A percentile compares a stretch with the other conserved stretches of the same genome.
Evolutionary conservation across 495 filamentous ascomycete species (phyloP).

Genomic region (Talaromyces thailandensis): DNA sequence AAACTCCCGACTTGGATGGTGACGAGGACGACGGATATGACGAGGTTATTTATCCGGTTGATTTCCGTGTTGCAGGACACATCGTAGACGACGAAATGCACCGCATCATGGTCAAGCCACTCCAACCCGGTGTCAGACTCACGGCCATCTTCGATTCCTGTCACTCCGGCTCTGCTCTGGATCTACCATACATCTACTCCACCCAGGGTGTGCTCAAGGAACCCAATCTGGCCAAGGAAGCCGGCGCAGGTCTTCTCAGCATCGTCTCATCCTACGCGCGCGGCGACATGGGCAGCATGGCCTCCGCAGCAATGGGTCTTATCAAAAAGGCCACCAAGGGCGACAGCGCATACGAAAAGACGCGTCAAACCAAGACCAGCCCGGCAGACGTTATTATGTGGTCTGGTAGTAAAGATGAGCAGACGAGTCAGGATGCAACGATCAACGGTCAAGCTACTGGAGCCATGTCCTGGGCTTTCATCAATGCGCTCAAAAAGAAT

Average conservation of each 20-base stretch:
- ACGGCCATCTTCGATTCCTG: slow-evolving; percentile 99
- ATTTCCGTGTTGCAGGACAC: slow-evolving; percentile 83
- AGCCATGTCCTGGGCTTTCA: slow-evolving; percentile 96
- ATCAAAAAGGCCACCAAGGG: slow-evolving; percentile 87
- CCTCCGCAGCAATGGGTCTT: slow-evolving; percentile 71
- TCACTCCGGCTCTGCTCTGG: slow-evolving; percentile 92
- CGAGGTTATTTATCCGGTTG: slow-evolving; percentile 96
- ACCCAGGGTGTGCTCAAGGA: slow-evolving; percentile 94
- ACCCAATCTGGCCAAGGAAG: slow-evolving; percentile 95
- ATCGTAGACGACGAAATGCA: slow-evolving; percentile 99
- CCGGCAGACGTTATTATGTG: slow-evolving; percentile 97
- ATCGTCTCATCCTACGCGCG: slow-evolving; percentile 80
- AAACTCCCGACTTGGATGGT: slow-evolving; percentile 88
- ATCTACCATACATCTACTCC: slow-evolving; percentile 95
- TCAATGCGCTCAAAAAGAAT: slow-evolving; percentile 83
- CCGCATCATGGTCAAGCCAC: slow-evolving; percentile 82
- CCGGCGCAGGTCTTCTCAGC: slow-evolving; percentile 81
- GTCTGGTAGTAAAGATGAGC: slow-evolving; percentile 91
- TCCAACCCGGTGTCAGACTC: slow-evolving; percentile 76
- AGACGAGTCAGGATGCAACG: slow-evolving; percentile 65
- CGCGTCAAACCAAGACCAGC: slow-evolving; percentile 81
- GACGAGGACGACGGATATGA: slow-evolving; percentile 95
- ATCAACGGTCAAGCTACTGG: slow-evolving; percentile 81
- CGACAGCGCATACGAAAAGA: slow-evolving; percentile 65
- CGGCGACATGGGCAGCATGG: slow-evolving; percentile 76